Evolutionary conservation across 2,329 filamentous ascomycete species (phyloP).

Genomic region (Biscogniauxia marginata): DNA sequence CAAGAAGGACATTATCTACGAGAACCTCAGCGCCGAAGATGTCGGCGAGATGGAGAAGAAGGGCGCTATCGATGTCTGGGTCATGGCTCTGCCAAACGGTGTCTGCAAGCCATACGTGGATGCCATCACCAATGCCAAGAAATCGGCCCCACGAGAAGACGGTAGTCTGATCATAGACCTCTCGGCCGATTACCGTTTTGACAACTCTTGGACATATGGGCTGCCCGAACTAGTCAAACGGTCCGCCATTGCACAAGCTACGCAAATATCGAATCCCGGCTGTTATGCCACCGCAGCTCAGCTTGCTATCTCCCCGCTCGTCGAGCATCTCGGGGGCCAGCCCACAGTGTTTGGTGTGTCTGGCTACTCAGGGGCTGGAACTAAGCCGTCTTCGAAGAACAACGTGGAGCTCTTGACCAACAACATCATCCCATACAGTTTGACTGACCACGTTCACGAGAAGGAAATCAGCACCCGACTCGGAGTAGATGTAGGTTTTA

Average conservation of each 20-base stretch:
- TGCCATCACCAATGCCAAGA: conserved; percentile 42
- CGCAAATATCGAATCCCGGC: conserved; percentile 85
- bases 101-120: conserved; percentile 94
- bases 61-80: conserved; percentile 90
- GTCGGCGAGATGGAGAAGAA: conserved; percentile 80
- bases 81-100: conserved; percentile 94
- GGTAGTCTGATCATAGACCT: conserved; percentile 85
- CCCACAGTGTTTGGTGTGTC: conserved; percentile 88
- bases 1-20: conserved; percentile 89
- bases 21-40: conserved; percentile 85
- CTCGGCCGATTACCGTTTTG: conserved; percentile 95
- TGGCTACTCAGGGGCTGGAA: conserved; percentile 92
- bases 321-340: conserved; percentile 72
- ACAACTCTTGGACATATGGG: conserved; percentile 82
- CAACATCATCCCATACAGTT: conserved; percentile 87
- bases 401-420: conserved; percentile 78
- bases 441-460: conserved; percentile 95
- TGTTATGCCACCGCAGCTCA: conserved; percentile 95
- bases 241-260: conserved; percentile 72
- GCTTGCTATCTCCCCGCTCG: conserved; percentile 79
- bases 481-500: conserved; percentile 73
- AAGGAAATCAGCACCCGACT: conserved; percentile 82
- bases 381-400: conserved; percentile 93
- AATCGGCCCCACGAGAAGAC: conserved; percentile 34
- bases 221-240: conserved; percentile 83